These are phyloP conservation scores for Globisporangium cylindrosporum DNA, from an alignment of 352 stramenopile species.

Conservation along the genomic window DNA sequence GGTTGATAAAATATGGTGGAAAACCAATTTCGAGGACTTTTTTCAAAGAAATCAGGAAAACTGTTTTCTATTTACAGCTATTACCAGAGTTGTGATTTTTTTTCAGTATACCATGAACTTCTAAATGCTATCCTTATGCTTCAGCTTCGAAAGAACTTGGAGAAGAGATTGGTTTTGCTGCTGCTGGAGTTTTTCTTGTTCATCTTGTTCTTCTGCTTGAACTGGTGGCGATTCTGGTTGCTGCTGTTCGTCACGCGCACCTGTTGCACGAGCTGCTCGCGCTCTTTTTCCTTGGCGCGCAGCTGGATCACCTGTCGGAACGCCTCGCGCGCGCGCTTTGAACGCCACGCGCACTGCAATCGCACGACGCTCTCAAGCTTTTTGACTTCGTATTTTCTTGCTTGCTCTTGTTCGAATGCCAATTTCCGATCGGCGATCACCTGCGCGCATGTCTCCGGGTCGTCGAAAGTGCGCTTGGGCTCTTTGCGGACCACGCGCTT, in stretches of 20 bases:
- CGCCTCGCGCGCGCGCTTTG: conserved; percentile 52
- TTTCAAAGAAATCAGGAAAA: neutral
- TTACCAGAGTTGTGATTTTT: neutral
- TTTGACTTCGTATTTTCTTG: conserved; percentile 37
- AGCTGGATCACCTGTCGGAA: conserved; percentile 60
- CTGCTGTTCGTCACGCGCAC: conserved; percentile 15
- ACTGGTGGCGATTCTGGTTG: neutral
- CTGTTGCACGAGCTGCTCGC: conserved; percentile 31
- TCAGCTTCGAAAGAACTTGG: conserved; percentile 2
- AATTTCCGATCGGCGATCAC: conserved; percentile 45
- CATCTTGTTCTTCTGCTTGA: neutral
- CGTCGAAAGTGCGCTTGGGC: conserved; percentile 24
- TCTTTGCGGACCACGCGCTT: conserved; percentile 35
- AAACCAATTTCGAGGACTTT: neutral
- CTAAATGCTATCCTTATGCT: too few relatives aligned
- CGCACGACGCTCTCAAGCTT: conserved; percentile 53
- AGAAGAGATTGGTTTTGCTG: neutral
- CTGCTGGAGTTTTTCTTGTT: neutral
- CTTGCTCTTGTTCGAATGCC: conserved; percentile 31
- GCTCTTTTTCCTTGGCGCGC: conserved; percentile 63
- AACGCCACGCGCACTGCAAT: conserved; percentile 76
- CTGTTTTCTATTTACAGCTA: neutral
- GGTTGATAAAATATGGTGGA: neutral
- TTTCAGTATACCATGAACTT: neutral
- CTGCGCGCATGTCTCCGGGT: conserved; percentile 24